Base-by-base conservation (phyloP, 2,329 filamentous ascomycete species). In the Penicillium sp. region DNA sequence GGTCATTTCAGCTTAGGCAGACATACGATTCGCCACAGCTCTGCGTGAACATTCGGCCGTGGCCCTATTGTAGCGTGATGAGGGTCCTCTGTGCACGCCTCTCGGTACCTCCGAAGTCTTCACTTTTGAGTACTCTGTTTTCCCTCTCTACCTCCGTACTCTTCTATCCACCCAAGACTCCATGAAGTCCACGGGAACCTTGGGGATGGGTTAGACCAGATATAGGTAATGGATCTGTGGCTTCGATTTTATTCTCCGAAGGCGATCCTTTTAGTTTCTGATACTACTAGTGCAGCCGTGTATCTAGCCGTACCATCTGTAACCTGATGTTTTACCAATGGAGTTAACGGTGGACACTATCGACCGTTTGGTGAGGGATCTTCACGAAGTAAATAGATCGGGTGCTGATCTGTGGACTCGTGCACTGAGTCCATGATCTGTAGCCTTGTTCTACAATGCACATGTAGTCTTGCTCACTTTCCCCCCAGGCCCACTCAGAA, bases 11-110 rank as follows among this genome's bases (percentile, higher is more conserved):
- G 55, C 57, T 56, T 51, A 53, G 57, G 32, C 49, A 54, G 49
- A 53, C 57, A 53, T 49, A 54, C 50, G 16, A 60, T 62, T 60
- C 38, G 58, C 59, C 59, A 63, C 58, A 49, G 45, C 53, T 46
- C 22, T 21, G 14, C 27, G 51, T 16, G 24, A 38, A 49, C 16
- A 24, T 24, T 22, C 36, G 52, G 48, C 36, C 46, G 49, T 55
- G 53, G 22, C 22, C 38, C 32, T 51, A 47, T 48, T 39, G 43
- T 32, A 5, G 43, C 39, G 16, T 40, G 4, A 3, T 36, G 18
- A 14, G 45, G 40, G 49, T 52, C 39, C 47, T 56, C 44, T 45
- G 24, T 31, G 34, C 42, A 59, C 48, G 42, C 45, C 39, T 45
- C 22, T 14, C 38, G n/a, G n/a, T 40, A 5, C 38, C 38, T n/a